phyloP scores from a whole-genome alignment of 2,329 filamentous ascomycete genomes.

The Cercospora zeae-maydis region DNA sequence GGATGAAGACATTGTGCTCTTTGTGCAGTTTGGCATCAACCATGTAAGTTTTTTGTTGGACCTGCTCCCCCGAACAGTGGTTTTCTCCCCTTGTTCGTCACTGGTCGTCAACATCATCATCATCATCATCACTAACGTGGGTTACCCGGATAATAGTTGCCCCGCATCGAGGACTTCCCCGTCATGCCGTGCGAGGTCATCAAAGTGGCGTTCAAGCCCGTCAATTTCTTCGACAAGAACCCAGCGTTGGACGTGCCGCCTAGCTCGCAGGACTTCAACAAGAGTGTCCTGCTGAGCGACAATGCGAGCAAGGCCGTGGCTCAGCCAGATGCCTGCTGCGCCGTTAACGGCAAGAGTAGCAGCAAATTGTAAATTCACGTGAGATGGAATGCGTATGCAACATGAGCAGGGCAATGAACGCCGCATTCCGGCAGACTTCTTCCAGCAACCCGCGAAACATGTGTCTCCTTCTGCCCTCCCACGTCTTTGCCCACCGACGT shows the following conservation, averaged over 20 bases:
- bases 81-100: not conserved
- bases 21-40: slow-evolving; percentile 57
- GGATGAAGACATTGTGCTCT: slow-evolving; percentile 56
- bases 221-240: slow-evolving; percentile 58
- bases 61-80: too few species aligned
- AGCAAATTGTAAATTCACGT: not conserved
- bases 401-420: not conserved
- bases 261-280: slow-evolving; percentile 48
- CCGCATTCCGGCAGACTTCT: not conserved
- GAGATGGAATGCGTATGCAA: not conserved
- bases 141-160: slow-evolving; percentile 42
- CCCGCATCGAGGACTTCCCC: slow-evolving; percentile 55
- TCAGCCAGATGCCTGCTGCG: slow-evolving; percentile 6
- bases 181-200: slow-evolving; percentile 58
- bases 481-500: not conserved
- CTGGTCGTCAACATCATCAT: slow-evolving; percentile 34
- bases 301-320: slow-evolving; percentile 20
- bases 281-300: slow-evolving; percentile 37
- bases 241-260: slow-evolving; percentile 56
- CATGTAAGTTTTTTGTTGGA: slow-evolving; percentile 44
- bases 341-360: slow-evolving; percentile 1
- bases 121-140: slow-evolving; percentile 42
- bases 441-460: not conserved
- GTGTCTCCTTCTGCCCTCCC: not conserved
- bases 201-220: slow-evolving; percentile 55